Conservation (phyloP, 768 basidiomycete species). For the Boletus patriciae region DNA sequence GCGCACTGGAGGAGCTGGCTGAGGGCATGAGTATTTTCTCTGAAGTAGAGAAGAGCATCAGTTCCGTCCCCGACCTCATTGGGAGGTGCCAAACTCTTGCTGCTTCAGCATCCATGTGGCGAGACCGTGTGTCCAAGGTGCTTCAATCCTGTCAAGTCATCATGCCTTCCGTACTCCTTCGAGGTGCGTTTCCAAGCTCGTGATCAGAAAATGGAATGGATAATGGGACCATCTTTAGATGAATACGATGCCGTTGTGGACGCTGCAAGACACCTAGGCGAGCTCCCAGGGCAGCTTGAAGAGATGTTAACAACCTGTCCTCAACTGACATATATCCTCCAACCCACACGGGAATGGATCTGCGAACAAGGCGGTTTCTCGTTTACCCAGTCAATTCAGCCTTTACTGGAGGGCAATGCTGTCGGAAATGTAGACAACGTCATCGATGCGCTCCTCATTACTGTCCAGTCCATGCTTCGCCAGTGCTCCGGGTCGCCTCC, state of each 20-base stretch:
- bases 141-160: slow-evolving; percentile 18
- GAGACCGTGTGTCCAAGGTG: slow-evolving; percentile 28
- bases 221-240: slow-evolving; percentile 26
- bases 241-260: slow-evolving; percentile 35
- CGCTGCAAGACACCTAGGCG: slow-evolving; percentile 25
- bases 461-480: slow-evolving; percentile 59
- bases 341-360: slow-evolving; percentile 32
- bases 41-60: slow-evolving; percentile 28
- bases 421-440: slow-evolving; percentile 38
- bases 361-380: slow-evolving; percentile 28
- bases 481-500: slow-evolving; percentile 33
- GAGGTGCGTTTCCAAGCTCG: slow-evolving; percentile 31
- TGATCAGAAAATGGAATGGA: background rate
- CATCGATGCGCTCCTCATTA: slow-evolving; percentile 64
- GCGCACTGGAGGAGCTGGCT: slow-evolving; percentile 40
- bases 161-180: slow-evolving; percentile 36
- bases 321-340: slow-evolving; percentile 28
- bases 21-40: slow-evolving; percentile 36
- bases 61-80: slow-evolving; percentile 24
- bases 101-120: slow-evolving; percentile 28
- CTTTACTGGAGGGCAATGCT: background rate
- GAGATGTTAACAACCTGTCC: slow-evolving; percentile 32
- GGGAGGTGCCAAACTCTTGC: slow-evolving; percentile 27
- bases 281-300: slow-evolving; percentile 26
- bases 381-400: slow-evolving; percentile 7